Evolutionary conservation across 1,284 basidiomycete species (phyloP).

Genomic region (Apiotrichum gracile): DNA sequence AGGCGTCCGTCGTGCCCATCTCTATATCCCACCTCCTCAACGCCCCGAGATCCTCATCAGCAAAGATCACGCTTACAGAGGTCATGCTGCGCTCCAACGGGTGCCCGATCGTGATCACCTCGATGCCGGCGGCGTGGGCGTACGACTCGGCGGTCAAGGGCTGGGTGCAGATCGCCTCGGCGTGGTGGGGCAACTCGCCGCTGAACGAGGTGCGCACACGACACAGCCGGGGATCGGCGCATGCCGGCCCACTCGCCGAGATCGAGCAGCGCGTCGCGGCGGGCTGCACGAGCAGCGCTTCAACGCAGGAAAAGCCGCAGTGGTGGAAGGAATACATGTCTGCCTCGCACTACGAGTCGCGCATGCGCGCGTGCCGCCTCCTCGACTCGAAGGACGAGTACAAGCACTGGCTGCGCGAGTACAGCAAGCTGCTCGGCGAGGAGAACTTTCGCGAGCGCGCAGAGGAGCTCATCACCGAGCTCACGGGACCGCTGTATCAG

Average conservation of each 20-base stretch:
- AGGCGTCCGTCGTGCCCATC: slow-evolving; percentile 59
- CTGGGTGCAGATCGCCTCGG: slow-evolving; percentile 68
- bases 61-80: slow-evolving; percentile 44
- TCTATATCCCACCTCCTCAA: slow-evolving; percentile 59
- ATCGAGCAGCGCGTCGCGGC: slow-evolving; percentile 25
- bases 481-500: slow-evolving; percentile 82
- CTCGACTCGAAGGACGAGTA: slow-evolving; percentile 78
- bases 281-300: background rate
- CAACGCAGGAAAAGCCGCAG: slow-evolving; percentile 48
- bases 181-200: slow-evolving; percentile 59
- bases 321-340: slow-evolving; percentile 76
- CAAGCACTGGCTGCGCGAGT: slow-evolving; percentile 64
- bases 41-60: slow-evolving; percentile 41
- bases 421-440: slow-evolving; percentile 75
- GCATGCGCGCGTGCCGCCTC: slow-evolving; percentile 62
- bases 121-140: slow-evolving; percentile 65
- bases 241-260: slow-evolving; percentile 16
- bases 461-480: slow-evolving; percentile 77
- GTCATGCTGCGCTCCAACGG: slow-evolving; percentile 70
- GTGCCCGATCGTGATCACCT: slow-evolving; percentile 65
- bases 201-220: slow-evolving; percentile 10
- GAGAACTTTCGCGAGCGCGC: slow-evolving; percentile 77
- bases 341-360: slow-evolving; percentile 75
- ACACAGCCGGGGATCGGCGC: background rate
- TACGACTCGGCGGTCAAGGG: slow-evolving; percentile 62